Conservation (phyloP, 2,329 filamentous ascomycete species). For the Colletotrichum filicis region DNA sequence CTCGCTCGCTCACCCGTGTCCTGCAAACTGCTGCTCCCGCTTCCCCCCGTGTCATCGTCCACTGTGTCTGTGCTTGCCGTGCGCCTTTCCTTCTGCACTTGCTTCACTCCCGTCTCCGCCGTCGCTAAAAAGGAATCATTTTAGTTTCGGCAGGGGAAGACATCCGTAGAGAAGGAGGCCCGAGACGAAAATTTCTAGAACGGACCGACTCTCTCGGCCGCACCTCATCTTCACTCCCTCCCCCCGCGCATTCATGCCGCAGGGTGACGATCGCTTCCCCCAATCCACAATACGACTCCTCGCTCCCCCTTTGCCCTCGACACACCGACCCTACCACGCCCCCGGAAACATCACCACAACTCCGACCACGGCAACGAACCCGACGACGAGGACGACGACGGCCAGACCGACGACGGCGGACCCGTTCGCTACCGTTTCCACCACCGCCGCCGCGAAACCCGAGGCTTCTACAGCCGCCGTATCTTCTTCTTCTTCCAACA, state of each 20-base stretch:
- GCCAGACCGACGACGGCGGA: neutral
- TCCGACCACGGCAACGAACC: neutral
- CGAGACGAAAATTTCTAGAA: conserved; percentile 28
- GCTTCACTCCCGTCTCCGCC: conserved; percentile 23
- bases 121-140: conserved; percentile 29
- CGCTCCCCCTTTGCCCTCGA: conserved; percentile 14
- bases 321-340: conserved; percentile 16
- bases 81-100: conserved; percentile 18
- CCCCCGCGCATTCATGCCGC: conserved; percentile 37
- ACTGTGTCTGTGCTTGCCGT: conserved; percentile 13
- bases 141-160: conserved; percentile 36
- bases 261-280: conserved; percentile 31
- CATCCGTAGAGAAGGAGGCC: conserved; percentile 21
- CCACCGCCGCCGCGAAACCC: conserved; percentile 9
- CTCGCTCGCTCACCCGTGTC: too few species aligned
- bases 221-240: conserved; percentile 12
- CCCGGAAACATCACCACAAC: conserved; percentile 9
- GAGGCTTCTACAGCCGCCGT: conserved; percentile 11
- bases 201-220: conserved; percentile 29
- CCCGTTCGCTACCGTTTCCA: conserved; percentile 4
- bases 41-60: conserved; percentile 2
- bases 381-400: conserved; percentile 7
- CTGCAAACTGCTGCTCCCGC: too few species aligned
- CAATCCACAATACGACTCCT: conserved; percentile 25
- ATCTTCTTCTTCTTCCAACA: neutral